These are phyloP conservation scores for Jamesozyma piceae DNA, from an alignment of 805 yeast species.

Conservation along the genomic window DNA sequence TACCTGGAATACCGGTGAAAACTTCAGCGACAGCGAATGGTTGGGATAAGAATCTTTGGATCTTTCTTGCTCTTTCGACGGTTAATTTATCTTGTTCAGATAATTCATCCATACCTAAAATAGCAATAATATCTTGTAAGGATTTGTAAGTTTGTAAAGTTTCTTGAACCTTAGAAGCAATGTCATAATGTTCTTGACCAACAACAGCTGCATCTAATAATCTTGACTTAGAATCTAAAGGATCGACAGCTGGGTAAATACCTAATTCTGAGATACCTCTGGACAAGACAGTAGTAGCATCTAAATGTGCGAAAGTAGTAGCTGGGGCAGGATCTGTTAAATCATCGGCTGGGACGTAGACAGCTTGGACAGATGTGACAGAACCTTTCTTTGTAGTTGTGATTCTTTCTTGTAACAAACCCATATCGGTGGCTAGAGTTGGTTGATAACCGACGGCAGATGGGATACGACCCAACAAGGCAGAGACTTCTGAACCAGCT, in stretches of 20 bases:
- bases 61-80: conserved; percentile 99
- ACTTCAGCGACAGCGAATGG: conserved; percentile 99
- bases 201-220: conserved; percentile 94
- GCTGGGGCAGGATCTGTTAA: conserved; percentile 99
- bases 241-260: conserved; percentile 99
- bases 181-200: conserved; percentile 97
- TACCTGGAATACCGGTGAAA: conserved; percentile 99
- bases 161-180: conserved; percentile 92
- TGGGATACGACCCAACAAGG: conserved; percentile 99
- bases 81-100: conserved; percentile 97
- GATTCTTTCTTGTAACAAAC: conserved; percentile 99
- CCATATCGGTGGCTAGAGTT: conserved; percentile 99
- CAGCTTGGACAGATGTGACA: conserved; percentile 99
- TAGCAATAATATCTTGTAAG: conserved; percentile 99
- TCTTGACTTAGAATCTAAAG: conserved; percentile 98
- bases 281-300: conserved; percentile 98
- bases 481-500: conserved; percentile 99
- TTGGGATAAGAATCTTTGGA: conserved; percentile 99
- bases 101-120: conserved; percentile 99
- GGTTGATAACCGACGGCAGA: conserved; percentile 99
- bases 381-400: conserved; percentile 99
- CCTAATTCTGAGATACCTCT: conserved; percentile 99
- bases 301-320: conserved; percentile 99
- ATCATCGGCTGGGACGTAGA: conserved; percentile 99
- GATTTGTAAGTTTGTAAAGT: conserved; percentile 99